Evolutionary conservation across 345 rosid species (phyloP).

Genomic region (Lenwebbia sp.): DNA sequence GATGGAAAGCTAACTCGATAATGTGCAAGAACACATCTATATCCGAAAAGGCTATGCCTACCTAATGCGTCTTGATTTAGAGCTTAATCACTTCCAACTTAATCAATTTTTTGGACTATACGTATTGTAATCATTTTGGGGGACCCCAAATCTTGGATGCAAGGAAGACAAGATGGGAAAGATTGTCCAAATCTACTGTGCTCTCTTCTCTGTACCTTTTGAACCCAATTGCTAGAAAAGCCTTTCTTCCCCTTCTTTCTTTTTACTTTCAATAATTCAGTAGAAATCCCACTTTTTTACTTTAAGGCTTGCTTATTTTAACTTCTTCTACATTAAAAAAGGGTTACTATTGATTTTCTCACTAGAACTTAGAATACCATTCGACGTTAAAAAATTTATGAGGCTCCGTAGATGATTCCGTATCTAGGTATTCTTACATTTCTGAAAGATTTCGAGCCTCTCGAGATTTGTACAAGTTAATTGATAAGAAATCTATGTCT

Average conservation of each 20-base stretch:
- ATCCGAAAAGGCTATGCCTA: not conserved
- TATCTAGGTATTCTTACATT: not conserved
- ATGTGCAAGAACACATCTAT: not conserved
- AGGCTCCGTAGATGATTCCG: not conserved
- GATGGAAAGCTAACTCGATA: not conserved
- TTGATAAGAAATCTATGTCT: not conserved
- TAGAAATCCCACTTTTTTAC: not conserved
- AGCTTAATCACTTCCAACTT: not conserved
- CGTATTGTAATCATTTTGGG: not conserved
- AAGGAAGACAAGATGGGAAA: not conserved
- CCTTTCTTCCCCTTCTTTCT: not conserved
- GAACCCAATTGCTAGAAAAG: not conserved
- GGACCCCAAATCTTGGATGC: not conserved
- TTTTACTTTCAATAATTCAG: not conserved
- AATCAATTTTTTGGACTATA: not conserved
- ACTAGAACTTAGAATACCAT: not conserved
- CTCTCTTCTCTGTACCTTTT: not conserved
- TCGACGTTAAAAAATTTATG: not conserved
- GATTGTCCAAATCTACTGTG: not conserved
- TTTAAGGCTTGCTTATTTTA: not conserved
- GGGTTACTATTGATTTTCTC: not conserved
- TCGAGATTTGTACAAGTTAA: not conserved
- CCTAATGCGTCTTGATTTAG: not conserved
- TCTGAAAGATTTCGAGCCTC: not conserved
- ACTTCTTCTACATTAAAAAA: not conserved